phyloP scores from a whole-genome alignment of 2,329 filamentous ascomycete genomes.

The Talaromyces verruculosus region DNA sequence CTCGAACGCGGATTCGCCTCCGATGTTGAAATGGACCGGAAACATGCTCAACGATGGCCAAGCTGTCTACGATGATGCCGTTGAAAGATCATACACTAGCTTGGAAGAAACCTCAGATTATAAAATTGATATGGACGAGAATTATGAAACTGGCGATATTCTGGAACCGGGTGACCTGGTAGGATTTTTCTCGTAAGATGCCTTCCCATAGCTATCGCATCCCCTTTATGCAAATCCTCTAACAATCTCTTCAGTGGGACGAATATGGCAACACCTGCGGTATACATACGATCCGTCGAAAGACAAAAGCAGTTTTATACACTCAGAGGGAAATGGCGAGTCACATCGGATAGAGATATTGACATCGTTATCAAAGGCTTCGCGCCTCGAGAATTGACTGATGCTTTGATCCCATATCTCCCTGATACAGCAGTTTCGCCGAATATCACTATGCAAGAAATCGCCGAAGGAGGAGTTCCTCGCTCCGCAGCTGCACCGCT shows the following conservation, averaged over 20 bases:
- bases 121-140: conserved; percentile 32
- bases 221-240: background rate
- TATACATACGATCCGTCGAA: conserved; percentile 44
- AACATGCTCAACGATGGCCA: conserved; percentile 38
- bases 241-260: conserved; percentile 24
- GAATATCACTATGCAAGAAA: conserved; percentile 34
- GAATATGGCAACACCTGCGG: conserved; percentile 35
- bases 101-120: conserved; percentile 32
- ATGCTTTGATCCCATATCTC: conserved; percentile 52
- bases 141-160: conserved; percentile 29
- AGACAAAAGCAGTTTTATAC: conserved; percentile 48
- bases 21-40: conserved; percentile 26
- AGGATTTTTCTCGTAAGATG: conserved; percentile 34
- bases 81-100: conserved; percentile 28
- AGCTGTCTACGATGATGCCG: conserved; percentile 30
- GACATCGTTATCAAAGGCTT: conserved; percentile 54
- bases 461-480: conserved; percentile 45
- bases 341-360: conserved; percentile 39
- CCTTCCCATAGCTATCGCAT: background rate
- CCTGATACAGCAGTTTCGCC: conserved; percentile 40
- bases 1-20: conserved; percentile 15
- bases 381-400: conserved; percentile 46
- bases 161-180: conserved; percentile 46
- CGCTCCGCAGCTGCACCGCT: conserved; percentile 39
- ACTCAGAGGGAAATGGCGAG: conserved; percentile 45